Evolutionary conservation across 2,329 filamentous ascomycete species (phyloP), one percentile per base, ranked within the genome.

Genomic region (Aspergillus sp.): DNA sequence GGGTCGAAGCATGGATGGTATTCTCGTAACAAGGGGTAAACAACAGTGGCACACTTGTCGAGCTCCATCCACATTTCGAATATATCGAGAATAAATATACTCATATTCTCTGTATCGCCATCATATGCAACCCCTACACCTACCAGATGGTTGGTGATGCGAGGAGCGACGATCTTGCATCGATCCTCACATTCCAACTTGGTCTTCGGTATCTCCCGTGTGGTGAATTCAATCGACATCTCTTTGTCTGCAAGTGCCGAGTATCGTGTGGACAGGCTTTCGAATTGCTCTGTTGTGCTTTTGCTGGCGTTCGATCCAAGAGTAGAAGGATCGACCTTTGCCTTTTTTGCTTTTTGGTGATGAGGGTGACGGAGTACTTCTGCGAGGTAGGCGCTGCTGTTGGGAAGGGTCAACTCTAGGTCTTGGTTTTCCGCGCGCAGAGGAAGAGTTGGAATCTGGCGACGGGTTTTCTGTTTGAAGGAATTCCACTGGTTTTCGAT

Each of bases 51-150:
- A n/a, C 56, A 59, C 8, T 64, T 52, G 48, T 87, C 83, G 57
- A 85, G 71, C 1, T 58, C 52, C 3, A 76, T 57, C 82, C 82
- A 87, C 0, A 82, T 50, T 39, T 79, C 74, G 54, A 85, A 72
- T 0, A 80, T 35, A 6, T 65, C 70, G 1, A 86, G 66, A 0
- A 85, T 59, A 51, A 77, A 70, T 0, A 61, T 45, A 27, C 79
- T 81, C 50, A 71, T 74, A 26, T 76, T 69, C 39, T 77, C 74
- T 0, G 73, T 66, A 44, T 76, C 70, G 4, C 52, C 46, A 1
- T 69, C 51, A 47, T 78, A 80, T 0, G 61, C 53, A 0, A 64
- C 49, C 0, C 57, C 49, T 2, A 70, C 63, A 1, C 49, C 40
- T 0, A 53, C 32, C 0, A 74, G 46, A 40, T 76, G 71, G 1